Base-by-base conservation (phyloP, 768 basidiomycete genomes). In the Filobasidium wieringae region DNA sequence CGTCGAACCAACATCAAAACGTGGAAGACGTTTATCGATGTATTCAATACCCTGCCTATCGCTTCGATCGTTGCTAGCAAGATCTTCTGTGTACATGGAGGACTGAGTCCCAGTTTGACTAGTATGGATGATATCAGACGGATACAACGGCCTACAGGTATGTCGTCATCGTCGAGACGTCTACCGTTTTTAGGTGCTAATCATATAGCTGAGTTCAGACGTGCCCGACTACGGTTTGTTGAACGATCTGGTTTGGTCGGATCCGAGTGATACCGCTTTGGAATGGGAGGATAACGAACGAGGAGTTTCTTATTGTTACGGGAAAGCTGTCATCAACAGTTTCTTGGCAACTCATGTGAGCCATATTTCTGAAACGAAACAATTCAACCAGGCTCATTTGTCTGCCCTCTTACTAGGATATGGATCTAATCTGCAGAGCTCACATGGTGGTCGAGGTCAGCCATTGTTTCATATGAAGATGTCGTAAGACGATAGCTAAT, bases 271-370 rank as follows among this genome's bases (percentile, higher is more conserved):
- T 72, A 95, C 93, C 11, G 92, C 95, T 17, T 71, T 88, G 51
- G 95, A 97, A 70, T 99, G 95, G 95, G 95, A 97, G 76, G 95
- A 99, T 73, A 99, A 97, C 74, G 95, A 99, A 74, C 80, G 95
- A 53, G 95, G 95, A 17, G 95, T 99, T 60, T 95, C 90, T 72
- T 99, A 92, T 78, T 97, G 95, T 76, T 99, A 96, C 68, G 95
- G 95, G 51, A 97, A 96, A 78, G 84, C 84, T 12, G 87, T 97
- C 65, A 96, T 97, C 70, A 93, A 93, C 68, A 87, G 92, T 63
- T 96, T 97, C 78, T 77, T 97, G 56, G 83, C 72, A 1, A 71
- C 70, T 12, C 70, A 73, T 61, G 72, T 73, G 59, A 69, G 72
- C 65, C 6, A 33, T 45, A 9, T 57, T 33, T 40, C 55, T n/a